These are phyloP conservation scores for Candida ovalis DNA, from an alignment of 805 yeast genomes.

Conservation along the genomic window DNA sequence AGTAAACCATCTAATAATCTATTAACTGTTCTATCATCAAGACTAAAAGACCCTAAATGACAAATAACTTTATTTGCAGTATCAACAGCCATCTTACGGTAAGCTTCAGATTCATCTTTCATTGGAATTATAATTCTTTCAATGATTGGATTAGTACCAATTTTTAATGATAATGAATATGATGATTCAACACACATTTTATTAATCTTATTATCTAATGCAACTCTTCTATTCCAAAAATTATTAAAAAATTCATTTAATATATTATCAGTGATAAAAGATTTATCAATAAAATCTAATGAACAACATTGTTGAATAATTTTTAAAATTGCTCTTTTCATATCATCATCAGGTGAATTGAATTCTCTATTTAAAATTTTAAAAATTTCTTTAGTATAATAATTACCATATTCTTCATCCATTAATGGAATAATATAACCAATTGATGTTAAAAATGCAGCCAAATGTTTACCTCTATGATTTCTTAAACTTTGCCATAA, in stretches of 20 bases:
- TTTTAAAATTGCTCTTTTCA: conserved; percentile 68
- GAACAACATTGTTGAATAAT: conserved; percentile 66
- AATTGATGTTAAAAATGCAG: conserved; percentile 72
- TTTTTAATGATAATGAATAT: conserved; percentile 56
- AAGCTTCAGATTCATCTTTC: conserved; percentile 80
- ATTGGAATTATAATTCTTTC: conserved; percentile 54
- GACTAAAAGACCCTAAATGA: conserved; percentile 50
- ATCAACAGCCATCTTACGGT: conserved; percentile 74
- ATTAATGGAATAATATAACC: conserved; percentile 82
- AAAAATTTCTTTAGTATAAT: conserved; percentile 74
- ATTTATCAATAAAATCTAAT: conserved; percentile 51
- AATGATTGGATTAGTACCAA: conserved; percentile 61
- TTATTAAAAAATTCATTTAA: conserved; percentile 58
- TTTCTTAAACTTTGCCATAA: conserved; percentile 75
- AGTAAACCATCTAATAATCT: conserved; percentile 76
- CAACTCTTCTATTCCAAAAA: conserved; percentile 83
- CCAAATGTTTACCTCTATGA: conserved; percentile 74
- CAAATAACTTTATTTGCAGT: conserved; percentile 56
- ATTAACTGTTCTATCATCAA: conserved; percentile 57
- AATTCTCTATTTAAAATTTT: conserved; percentile 67
- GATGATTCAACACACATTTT: conserved; percentile 72
- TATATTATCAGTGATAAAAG: conserved; percentile 43
- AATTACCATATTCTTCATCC: conserved; percentile 77
- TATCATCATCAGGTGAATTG: conserved; percentile 79
- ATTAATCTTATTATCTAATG: conserved; percentile 58